phyloP scores from a whole-genome alignment of 2,329 filamentous ascomycete species.

The Colletotrichum kahawae region DNA sequence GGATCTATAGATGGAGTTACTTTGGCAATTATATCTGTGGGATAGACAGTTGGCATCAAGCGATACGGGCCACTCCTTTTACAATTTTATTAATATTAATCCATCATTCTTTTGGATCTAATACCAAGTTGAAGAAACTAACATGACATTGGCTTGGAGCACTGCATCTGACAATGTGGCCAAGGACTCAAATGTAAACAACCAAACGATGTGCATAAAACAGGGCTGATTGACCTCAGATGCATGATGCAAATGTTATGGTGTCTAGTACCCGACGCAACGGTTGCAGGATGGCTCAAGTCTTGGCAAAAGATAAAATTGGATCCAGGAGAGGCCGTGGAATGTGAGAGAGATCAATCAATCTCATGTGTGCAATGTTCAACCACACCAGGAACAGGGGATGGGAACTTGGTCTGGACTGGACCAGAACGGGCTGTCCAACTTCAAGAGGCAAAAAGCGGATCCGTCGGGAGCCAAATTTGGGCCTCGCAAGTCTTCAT shows the following conservation, averaged over 20 bases:
- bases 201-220: not conserved
- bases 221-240: not conserved
- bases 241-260: not conserved
- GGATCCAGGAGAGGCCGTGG: not conserved
- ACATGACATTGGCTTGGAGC: not conserved
- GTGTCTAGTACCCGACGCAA: not conserved
- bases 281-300: not conserved
- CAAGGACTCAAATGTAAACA: not conserved
- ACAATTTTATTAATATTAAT: not conserved
- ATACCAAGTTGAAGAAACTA: not conserved
- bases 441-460: conserved; percentile 3
- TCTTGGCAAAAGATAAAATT: not conserved
- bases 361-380: not conserved
- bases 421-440: not conserved
- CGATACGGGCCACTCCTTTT: not conserved
- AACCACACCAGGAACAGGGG: not conserved
- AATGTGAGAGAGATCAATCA: not conserved
- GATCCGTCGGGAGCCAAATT: conserved; percentile 1
- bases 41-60: not conserved
- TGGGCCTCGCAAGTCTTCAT: conserved; percentile 7
- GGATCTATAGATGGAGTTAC: conserved; percentile 3
- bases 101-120: not conserved
- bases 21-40: not conserved
- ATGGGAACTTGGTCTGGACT: not conserved
- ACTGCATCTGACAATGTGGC: not conserved